Conservation (phyloP, 345 rosid species). For the Eucalyptus globulus region DNA sequence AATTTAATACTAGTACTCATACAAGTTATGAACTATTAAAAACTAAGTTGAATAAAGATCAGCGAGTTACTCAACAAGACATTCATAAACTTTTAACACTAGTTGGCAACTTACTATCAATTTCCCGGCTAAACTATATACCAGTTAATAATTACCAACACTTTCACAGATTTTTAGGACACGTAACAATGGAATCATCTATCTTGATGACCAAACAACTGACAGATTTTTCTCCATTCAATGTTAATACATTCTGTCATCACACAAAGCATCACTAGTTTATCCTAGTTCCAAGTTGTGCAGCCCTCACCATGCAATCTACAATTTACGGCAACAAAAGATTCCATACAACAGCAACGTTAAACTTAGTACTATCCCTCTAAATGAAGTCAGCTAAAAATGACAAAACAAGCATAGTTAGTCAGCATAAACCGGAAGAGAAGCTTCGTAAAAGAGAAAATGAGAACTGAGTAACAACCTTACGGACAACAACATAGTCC, state of each 20-base stretch:
- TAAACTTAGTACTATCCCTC: not conserved
- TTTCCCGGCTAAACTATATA: not conserved
- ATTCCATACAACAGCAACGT: not conserved
- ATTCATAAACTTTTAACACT: not conserved
- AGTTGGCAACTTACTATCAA: not conserved
- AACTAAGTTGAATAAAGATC: not conserved
- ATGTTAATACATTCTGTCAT: not conserved
- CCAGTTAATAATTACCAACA: not conserved
- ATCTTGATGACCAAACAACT: not conserved
- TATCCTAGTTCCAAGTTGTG: not conserved
- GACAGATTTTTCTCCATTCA: not conserved
- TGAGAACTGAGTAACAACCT: slow-evolving; percentile 28
- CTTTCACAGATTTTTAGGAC: not conserved
- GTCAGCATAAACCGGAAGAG: not conserved
- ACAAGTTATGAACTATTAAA: not conserved
- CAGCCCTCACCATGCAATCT: not conserved
- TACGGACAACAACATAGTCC: slow-evolving; percentile 91
- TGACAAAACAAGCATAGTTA: not conserved
- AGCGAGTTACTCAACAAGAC: not conserved
- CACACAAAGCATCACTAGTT: not conserved
- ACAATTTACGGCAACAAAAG: not conserved
- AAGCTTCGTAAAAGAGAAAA: not conserved
- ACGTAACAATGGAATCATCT: not conserved
- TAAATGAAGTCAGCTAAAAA: not conserved
- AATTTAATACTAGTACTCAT: not conserved